Evolutionary conservation across 441 rosid species (phyloP).

Genomic region (Arabidopsis hybrid): DNA sequence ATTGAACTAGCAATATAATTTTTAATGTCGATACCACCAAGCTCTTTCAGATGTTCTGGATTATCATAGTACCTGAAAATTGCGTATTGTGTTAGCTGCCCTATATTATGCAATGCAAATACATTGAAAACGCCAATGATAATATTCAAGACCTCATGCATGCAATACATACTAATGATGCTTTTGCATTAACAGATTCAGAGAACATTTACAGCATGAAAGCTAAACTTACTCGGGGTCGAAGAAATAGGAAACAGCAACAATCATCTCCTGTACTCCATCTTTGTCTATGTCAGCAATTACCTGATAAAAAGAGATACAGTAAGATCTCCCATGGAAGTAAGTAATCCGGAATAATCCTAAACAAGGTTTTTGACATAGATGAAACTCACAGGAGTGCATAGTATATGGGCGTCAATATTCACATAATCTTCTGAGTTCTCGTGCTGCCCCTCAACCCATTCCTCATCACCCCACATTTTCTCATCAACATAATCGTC

Average conservation of each 20-base stretch:
- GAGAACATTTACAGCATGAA: constrained; percentile 18
- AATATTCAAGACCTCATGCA: constrained; percentile 17
- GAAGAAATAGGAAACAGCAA: constrained; percentile 96
- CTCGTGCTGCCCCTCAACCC: constrained; percentile 88
- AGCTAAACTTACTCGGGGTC: constrained; percentile 88
- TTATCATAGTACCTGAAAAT: constrained; percentile 91
- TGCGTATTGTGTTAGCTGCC: constrained; percentile 26
- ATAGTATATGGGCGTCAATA: constrained; percentile 88
- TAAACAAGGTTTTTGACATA: constrained; percentile 20
- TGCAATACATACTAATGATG: constrained; percentile 18
- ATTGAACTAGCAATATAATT: constrained; percentile 91
- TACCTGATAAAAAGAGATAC: constrained; percentile 62
- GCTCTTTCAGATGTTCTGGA: constrained; percentile 85
- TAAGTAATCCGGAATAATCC: constrained; percentile 34
- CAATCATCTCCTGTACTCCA: constrained; percentile 93
- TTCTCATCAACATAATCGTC: constrained; percentile 90
- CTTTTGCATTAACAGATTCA: constrained; percentile 25
- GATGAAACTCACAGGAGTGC: constrained; percentile 89
- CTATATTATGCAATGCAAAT: constrained; percentile 22
- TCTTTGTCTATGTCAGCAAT: constrained; percentile 98
- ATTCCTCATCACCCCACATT: constrained; percentile 98
- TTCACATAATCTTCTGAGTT: constrained; percentile 92
- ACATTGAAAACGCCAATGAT: constrained; percentile 11
- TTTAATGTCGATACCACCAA: constrained; percentile 85
- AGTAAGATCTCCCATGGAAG: constrained; percentile 38